A percentile compares a stretch with the other conserved stretches of the same genome.
Conservation (phyloP, 495 filamentous ascomycete genomes). For the Penicillium cosmopolitanum region DNA sequence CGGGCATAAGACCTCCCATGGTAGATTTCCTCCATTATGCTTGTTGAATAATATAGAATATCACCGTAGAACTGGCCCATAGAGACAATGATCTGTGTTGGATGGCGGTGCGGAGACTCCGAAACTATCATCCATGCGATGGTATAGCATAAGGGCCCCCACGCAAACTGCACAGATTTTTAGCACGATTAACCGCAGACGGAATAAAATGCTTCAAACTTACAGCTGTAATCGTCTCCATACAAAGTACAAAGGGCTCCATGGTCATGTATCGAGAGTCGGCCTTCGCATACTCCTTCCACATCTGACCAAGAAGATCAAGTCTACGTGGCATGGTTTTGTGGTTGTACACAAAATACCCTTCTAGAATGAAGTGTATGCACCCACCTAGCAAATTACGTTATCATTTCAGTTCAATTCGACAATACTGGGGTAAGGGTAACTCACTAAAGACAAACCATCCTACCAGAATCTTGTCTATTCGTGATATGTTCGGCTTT, state of each 20-base stretch:
- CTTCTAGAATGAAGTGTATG: slow-evolving; percentile 77
- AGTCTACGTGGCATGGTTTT: slow-evolving; percentile 45
- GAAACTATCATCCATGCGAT: slow-evolving; percentile 6
- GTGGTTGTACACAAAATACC: slow-evolving; percentile 68
- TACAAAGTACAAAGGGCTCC: background rate
- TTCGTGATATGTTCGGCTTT: too few relatives aligned
- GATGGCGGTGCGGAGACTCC: slow-evolving; percentile 9
- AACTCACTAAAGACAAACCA: too few relatives aligned
- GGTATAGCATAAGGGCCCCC: slow-evolving; percentile 12
- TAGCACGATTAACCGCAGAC: too few relatives aligned
- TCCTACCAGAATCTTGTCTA: too few relatives aligned
- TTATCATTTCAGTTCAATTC: too few relatives aligned
- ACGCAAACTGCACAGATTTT: background rate
- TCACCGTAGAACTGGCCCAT: slow-evolving; percentile 16
- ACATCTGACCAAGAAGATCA: slow-evolving; percentile 69
- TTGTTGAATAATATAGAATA: slow-evolving; percentile 16
- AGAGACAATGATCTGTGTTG: slow-evolving; percentile 12
- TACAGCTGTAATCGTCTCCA: slow-evolving; percentile 15
- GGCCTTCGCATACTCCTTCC: slow-evolving; percentile 81
- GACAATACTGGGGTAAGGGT: too few relatives aligned
- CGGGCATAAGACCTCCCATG: slow-evolving; percentile 10
- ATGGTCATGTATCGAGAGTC: slow-evolving; percentile 76
- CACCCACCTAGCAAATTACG: slow-evolving; percentile 45
- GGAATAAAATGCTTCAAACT: too few relatives aligned
- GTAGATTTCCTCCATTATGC: slow-evolving; percentile 4